These are phyloP conservation scores for Talaromyces sp. DNA, from an alignment of 2,329 filamentous ascomycete species.

Conservation along the genomic window DNA sequence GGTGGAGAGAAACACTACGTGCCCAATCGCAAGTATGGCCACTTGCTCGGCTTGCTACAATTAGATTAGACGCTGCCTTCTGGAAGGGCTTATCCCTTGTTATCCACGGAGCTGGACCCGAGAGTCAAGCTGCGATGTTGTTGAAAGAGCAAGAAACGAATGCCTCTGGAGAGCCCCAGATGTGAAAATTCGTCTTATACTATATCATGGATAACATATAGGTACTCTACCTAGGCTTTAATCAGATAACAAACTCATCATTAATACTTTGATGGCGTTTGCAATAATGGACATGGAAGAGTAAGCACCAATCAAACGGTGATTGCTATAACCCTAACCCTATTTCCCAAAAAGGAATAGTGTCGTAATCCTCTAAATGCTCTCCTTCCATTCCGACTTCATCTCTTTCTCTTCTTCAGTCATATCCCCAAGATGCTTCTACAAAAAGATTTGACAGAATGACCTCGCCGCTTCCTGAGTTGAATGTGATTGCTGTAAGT, in stretches of 20 bases:
- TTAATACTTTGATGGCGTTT: not conserved
- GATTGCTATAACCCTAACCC: not conserved
- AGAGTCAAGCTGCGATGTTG: not conserved
- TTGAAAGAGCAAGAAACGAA: not conserved
- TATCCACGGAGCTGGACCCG: not conserved
- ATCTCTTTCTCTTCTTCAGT: not conserved
- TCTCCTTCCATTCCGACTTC: not conserved
- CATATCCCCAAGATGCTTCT: not conserved
- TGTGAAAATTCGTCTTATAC: not conserved
- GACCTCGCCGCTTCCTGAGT: not conserved
- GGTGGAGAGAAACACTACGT: constrained; percentile 4
- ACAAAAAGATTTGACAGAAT: not conserved
- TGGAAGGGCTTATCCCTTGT: constrained; percentile 1
- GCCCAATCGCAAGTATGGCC: constrained; percentile 8
- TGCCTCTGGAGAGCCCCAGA: not conserved
- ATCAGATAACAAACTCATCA: not conserved
- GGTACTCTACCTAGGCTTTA: not conserved
- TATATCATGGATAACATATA: not conserved
- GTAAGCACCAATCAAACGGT: not conserved
- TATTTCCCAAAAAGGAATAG: not conserved
- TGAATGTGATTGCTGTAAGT: not conserved
- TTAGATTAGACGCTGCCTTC: not conserved
- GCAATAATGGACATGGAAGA: not conserved
- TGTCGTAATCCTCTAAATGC: not conserved
- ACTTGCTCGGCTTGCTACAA: not conserved